A percentile compares a stretch with the other conserved stretches of the same genome.
phyloP scores from a whole-genome alignment of 331 rosid genomes.

The Erythrophleum ivorense region DNA sequence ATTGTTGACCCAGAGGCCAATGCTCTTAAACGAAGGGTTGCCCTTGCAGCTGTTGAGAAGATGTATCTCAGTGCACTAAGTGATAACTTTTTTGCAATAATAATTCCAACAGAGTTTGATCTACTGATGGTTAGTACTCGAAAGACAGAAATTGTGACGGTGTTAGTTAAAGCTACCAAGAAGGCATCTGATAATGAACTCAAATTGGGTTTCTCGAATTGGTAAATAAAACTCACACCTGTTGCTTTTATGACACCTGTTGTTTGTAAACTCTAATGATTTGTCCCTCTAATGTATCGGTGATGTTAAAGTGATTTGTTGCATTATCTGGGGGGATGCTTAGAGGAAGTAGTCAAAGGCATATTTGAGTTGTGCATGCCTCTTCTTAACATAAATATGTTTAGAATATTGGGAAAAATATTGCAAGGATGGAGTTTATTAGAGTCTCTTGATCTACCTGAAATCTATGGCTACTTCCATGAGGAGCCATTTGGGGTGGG shows the following conservation, averaged over 20 bases:
- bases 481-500: not conserved
- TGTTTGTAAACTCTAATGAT: not conserved
- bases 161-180: constrained; percentile 64
- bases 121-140: constrained; percentile 80
- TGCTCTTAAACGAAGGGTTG: constrained; percentile 72
- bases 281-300: not conserved
- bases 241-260: not conserved
- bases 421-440: not conserved
- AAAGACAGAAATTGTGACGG: constrained; percentile 77
- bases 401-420: not conserved
- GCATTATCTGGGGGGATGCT: not conserved
- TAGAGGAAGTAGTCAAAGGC: constrained; percentile 1
- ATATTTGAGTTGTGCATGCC: not conserved
- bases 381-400: not conserved
- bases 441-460: not conserved
- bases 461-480: constrained; percentile 2
- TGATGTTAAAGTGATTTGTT: not conserved
- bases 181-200: constrained; percentile 56
- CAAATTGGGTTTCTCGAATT: constrained; percentile 71
- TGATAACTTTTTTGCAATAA: constrained; percentile 65
- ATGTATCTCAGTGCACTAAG: constrained; percentile 71
- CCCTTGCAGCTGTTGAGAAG: constrained; percentile 72
- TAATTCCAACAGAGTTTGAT: constrained; percentile 76
- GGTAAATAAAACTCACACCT: constrained; percentile 47
- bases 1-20: constrained; percentile 66